Conservation (phyloP, 345 rosid genomes). For the Melaleuca alternifolia region DNA sequence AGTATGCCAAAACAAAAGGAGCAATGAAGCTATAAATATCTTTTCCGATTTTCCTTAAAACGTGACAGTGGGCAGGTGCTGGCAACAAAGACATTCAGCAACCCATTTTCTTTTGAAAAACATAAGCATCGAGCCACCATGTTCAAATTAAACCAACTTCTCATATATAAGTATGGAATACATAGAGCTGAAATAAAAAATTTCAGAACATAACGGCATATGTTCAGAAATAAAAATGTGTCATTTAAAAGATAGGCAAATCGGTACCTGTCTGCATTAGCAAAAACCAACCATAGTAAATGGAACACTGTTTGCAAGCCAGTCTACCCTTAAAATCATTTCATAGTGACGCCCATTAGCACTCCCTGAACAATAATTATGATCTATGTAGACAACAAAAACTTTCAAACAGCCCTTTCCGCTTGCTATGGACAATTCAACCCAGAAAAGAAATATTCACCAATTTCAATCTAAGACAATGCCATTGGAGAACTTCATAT, state of each 20-base stretch:
- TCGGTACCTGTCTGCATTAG: fast-evolving
- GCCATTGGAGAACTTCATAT: background rate
- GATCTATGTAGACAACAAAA: background rate
- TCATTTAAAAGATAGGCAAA: background rate
- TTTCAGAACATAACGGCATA: background rate
- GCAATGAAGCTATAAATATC: background rate
- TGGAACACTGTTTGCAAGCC: background rate
- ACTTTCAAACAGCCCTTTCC: background rate
- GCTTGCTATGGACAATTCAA: background rate
- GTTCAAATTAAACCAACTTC: background rate
- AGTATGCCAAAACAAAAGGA: background rate
- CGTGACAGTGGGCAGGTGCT: background rate
- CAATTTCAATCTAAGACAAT: background rate
- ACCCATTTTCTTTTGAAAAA: background rate
- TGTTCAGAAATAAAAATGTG: background rate
- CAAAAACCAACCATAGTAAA: background rate
- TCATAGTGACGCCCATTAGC: background rate
- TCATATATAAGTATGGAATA: background rate
- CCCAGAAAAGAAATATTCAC: background rate
- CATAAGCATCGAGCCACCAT: background rate
- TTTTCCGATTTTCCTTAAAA: background rate
- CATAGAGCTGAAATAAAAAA: background rate
- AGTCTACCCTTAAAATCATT: background rate
- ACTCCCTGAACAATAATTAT: background rate
- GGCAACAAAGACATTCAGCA: background rate